Evolutionary conservation across 441 rosid genomes (phyloP), one percentile per base, ranked within the genome.

Genomic region (Erodium texanum): DNA sequence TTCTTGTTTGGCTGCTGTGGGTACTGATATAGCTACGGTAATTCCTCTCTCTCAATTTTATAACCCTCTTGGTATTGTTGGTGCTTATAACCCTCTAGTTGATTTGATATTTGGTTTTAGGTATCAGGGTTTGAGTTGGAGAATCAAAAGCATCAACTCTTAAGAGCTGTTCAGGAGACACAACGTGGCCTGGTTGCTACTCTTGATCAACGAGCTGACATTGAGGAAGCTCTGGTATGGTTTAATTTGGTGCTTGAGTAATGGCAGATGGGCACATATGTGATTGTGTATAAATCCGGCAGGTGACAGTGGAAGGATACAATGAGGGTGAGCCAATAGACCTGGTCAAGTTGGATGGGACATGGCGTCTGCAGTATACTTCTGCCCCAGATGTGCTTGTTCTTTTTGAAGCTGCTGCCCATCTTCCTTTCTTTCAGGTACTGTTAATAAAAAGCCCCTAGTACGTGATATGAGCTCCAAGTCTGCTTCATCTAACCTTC

Each of bases 301-400:
- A 90, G 96, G 94, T 93, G 71, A 71, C 65, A 68, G 79, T 89
- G 64, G 96, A 90, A 82, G 87, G 87, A 45, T 83, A 68, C 82
- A 84, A 82, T 64, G 64, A 71, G 19, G 96, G 93, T 72, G 88
- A 74, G 23, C 83, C 86, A 14, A 78, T 86, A 74, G 89, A 93
- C 79, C 22, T 89, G 68, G 76, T 64, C 75, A 69, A 75, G 83
- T 78, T 90, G 83, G 92, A 93, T 86, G 98, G 97, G 69, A 89
- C 95, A 32, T 90, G 98, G 98, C 88, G 98, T 20, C 81, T 90
- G 69, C 96, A 90, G 69, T 90, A 93, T 76, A 90, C 97, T 52
- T 89, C 98, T 70, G 98, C 98, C 20, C 82, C 87, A 15, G 98
- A 93, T 80, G 97, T 90, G 70, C 84, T 93, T 24, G 76, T 89